A percentile compares a stretch with the other conserved stretches of the same genome.
Conservation (phyloP, 345 rosid species). For the Aegle marmelos region DNA sequence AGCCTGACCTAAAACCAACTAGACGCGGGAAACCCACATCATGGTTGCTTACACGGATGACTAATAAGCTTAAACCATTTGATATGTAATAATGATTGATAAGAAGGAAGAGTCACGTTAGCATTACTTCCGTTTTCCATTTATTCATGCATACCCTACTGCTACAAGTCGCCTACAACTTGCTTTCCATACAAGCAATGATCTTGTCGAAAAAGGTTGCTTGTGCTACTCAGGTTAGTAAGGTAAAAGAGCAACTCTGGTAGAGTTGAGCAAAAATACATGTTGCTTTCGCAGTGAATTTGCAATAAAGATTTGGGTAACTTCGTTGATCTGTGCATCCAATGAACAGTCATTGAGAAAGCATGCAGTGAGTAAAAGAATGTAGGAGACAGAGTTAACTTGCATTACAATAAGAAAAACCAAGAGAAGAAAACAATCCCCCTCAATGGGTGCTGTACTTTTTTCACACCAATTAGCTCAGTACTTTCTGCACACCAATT, state of each 20-base stretch:
- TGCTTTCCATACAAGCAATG: too few species aligned
- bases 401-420: neutral
- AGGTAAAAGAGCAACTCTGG: neutral
- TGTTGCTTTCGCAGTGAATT: neutral
- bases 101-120: too few species aligned
- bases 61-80: too few species aligned
- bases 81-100: too few species aligned
- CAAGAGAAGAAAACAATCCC: neutral
- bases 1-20: too few species aligned
- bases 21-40: too few species aligned
- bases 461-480: constrained; percentile 24
- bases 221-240: too few species aligned
- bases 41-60: too few species aligned
- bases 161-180: too few species aligned
- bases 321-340: neutral
- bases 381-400: neutral
- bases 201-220: too few species aligned
- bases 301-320: neutral
- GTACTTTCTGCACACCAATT: neutral
- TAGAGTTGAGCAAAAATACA: neutral
- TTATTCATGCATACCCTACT: too few species aligned
- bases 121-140: too few species aligned
- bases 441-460: neutral
- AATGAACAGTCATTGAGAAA: neutral
- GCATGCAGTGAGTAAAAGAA: neutral